A percentile compares a stretch with the other conserved stretches of the same genome.
Evolutionary conservation across 306 rosid genomes (phyloP).

Genomic region (Castanopsis chinensis): DNA sequence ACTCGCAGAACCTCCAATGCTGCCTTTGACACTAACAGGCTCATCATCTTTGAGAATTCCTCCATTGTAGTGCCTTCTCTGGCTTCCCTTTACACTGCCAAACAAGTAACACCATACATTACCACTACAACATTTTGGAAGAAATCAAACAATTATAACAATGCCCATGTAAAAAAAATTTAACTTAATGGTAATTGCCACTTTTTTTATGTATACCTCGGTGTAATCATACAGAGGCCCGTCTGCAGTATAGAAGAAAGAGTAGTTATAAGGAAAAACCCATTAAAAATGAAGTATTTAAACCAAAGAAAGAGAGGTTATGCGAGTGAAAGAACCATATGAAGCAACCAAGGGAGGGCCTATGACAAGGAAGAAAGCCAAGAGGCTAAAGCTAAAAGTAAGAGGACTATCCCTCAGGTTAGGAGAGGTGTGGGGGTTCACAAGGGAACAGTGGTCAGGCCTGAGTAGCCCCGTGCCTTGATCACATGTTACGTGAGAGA

Average conservation of each 20-base stretch:
- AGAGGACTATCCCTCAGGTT: constrained; percentile 29
- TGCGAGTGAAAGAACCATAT: constrained; percentile 40
- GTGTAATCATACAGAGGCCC: constrained; percentile 78
- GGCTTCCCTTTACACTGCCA: constrained; percentile 63
- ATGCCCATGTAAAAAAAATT: too few relatives aligned
- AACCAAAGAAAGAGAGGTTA: background rate
- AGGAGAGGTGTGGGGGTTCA: constrained; percentile 22
- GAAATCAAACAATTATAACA: background rate
- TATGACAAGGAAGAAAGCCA: constrained; percentile 27
- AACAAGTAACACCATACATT: background rate
- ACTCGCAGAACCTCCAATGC: background rate
- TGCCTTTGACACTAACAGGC: background rate
- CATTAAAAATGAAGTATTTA: background rate
- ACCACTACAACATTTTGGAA: background rate
- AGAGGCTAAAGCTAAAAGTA: constrained; percentile 5
- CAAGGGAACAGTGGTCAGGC: constrained; percentile 40
- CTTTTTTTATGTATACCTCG: constrained; percentile 37
- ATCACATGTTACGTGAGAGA: constrained; percentile 34
- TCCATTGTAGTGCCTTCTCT: constrained; percentile 64
- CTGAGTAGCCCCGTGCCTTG: constrained; percentile 23
- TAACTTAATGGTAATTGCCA: background rate
- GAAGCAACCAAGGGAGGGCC: constrained; percentile 37
- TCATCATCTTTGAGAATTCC: constrained; percentile 42
- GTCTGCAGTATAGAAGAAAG: constrained; percentile 45
- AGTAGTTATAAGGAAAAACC: background rate